These are phyloP conservation scores for Emericellopsis terricola DNA, from an alignment of 495 filamentous ascomycete species.

Conservation along the genomic window DNA sequence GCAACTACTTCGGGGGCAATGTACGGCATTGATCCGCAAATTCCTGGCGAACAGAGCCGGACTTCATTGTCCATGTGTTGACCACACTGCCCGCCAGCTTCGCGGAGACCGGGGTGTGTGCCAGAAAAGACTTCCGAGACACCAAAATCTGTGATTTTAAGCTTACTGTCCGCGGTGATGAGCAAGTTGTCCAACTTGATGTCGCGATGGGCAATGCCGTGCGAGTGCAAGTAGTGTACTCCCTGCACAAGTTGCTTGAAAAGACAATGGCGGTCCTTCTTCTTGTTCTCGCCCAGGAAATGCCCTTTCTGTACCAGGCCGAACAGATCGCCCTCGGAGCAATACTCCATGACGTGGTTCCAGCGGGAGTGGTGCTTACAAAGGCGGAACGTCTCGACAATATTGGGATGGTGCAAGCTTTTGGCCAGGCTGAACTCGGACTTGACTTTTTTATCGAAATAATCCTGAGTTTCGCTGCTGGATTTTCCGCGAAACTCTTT, in stretches of 20 bases:
- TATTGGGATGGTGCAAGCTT: conserved; percentile 60
- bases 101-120: conserved; percentile 49
- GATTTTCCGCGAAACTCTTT: conserved; percentile 58
- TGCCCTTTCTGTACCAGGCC: conserved; percentile 44
- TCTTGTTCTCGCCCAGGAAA: conserved; percentile 37
- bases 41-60: conserved; percentile 46
- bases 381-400: conserved; percentile 52
- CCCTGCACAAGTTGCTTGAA: conserved; percentile 67
- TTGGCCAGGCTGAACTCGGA: conserved; percentile 64
- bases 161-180: conserved; percentile 43
- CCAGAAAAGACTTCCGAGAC: conserved; percentile 60
- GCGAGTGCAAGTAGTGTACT: conserved; percentile 47
- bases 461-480: conserved; percentile 37
- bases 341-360: conserved; percentile 81
- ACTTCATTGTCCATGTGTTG: conserved; percentile 47
- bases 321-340: conserved; percentile 54
- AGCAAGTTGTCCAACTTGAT: conserved; percentile 69
- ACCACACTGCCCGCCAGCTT: conserved; percentile 45
- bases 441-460: conserved; percentile 65
- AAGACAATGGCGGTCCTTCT: conserved; percentile 53
- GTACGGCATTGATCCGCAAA: conserved; percentile 61
- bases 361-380: conserved; percentile 48
- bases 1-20: conserved; percentile 59
- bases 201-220: conserved; percentile 66
- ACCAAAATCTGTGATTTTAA: conserved; percentile 73